A percentile compares a stretch with the other conserved stretches of the same genome.
Conservation (phyloP, 495 filamentous ascomycete species). For the Acidiella bohemica region DNA sequence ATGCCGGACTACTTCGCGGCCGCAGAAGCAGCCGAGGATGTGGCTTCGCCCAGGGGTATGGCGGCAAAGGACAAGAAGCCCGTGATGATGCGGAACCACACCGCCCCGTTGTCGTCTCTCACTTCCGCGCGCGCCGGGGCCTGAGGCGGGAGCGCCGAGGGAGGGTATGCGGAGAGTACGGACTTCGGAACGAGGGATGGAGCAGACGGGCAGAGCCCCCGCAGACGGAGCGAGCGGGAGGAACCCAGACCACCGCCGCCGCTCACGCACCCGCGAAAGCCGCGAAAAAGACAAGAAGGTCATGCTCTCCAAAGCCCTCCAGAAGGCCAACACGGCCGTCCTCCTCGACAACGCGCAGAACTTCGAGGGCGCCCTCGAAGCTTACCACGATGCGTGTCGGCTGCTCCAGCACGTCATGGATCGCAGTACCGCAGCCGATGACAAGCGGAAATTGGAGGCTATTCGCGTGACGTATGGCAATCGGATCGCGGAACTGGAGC, state of each 20-base stretch:
- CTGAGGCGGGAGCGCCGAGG: not conserved
- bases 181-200: no score
- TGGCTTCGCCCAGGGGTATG: constrained; percentile 9
- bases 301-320: constrained; percentile 83
- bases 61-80: constrained; percentile 8
- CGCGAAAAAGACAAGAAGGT: constrained; percentile 49
- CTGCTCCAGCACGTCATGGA: constrained; percentile 77
- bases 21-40: no score
- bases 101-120: constrained; percentile 9
- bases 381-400: constrained; percentile 78
- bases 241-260: no score
- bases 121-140: no score
- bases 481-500: constrained; percentile 70
- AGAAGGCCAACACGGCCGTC: constrained; percentile 92
- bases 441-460: constrained; percentile 69
- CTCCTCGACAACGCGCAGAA: constrained; percentile 90
- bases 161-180: not conserved
- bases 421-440: constrained; percentile 66
- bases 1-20: constrained; percentile 14
- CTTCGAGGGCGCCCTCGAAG: constrained; percentile 80
- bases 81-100: constrained; percentile 12
- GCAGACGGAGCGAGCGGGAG: no score
- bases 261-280: constrained; percentile 21
- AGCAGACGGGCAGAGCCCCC: no score
- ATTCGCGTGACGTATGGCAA: constrained; percentile 83